phyloP scores from a whole-genome alignment of 2,329 filamentous ascomycete genomes.

The Dothistroma pini region DNA sequence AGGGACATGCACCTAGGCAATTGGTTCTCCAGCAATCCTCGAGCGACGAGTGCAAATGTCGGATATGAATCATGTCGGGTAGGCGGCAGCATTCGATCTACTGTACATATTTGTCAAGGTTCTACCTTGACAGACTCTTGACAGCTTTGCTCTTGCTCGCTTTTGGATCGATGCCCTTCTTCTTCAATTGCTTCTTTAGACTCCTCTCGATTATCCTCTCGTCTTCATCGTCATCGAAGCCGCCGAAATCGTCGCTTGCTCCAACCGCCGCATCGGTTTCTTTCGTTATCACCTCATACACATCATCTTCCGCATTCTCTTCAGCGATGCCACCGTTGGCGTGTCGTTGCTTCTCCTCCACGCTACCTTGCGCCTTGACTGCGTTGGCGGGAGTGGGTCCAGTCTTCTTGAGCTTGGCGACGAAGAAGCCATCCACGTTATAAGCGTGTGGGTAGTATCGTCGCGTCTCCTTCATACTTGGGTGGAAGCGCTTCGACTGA shows the following conservation, averaged over 20 bases:
- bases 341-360: slow-evolving; percentile 31
- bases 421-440: slow-evolving; percentile 98
- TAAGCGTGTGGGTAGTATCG: slow-evolving; percentile 88
- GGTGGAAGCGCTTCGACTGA: slow-evolving; percentile 87
- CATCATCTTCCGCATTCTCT: slow-evolving; percentile 56
- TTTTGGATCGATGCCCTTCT: slow-evolving; percentile 49
- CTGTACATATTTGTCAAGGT: not conserved
- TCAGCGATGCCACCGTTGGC: slow-evolving; percentile 26
- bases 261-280: slow-evolving; percentile 55
- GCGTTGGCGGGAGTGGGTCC: slow-evolving; percentile 67
- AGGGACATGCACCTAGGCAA: no score
- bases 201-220: slow-evolving; percentile 46
- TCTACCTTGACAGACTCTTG: slow-evolving; percentile 16
- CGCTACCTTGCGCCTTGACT: slow-evolving; percentile 40
- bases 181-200: slow-evolving; percentile 41
- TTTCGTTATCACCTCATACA: slow-evolving; percentile 14
- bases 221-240: slow-evolving; percentile 51
- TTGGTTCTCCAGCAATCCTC: no score
- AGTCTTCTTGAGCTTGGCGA: slow-evolving; percentile 94
- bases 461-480: slow-evolving; percentile 74
- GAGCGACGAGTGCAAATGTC: no score
- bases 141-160: slow-evolving; percentile 28
- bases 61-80: not conserved
- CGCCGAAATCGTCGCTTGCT: slow-evolving; percentile 46
- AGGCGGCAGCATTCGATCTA: not conserved